These are phyloP conservation scores for Phialemoniopsis sp. DNA, from an alignment of 2,329 filamentous ascomycete species.

Conservation along the genomic window DNA sequence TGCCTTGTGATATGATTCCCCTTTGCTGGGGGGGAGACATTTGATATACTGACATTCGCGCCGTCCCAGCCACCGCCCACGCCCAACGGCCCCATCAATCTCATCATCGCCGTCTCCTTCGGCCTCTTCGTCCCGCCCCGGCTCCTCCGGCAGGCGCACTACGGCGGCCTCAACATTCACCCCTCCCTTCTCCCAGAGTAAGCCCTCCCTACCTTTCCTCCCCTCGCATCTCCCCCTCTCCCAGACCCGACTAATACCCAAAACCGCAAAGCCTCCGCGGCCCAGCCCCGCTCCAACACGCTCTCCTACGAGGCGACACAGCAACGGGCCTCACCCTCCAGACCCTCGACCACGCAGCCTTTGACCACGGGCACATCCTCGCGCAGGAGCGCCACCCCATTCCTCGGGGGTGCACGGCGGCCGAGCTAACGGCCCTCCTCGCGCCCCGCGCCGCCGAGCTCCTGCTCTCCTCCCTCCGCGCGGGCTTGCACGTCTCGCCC, in stretches of 20 bases:
- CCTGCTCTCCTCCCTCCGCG: conserved; percentile 61
- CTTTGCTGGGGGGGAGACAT: too few species aligned
- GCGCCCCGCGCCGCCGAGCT: conserved; percentile 65
- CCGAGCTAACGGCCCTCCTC: conserved; percentile 45
- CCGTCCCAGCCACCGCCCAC: conserved; percentile 41
- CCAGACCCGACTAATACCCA: not conserved
- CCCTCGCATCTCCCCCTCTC: not conserved
- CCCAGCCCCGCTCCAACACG: conserved; percentile 80
- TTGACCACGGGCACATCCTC: conserved; percentile 77
- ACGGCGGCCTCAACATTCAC: conserved; percentile 90
- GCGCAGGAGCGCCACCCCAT: conserved; percentile 57
- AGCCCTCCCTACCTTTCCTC: conserved; percentile 13
- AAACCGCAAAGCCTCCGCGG: conserved; percentile 63
- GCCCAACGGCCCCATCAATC: conserved; percentile 48
- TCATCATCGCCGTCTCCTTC: conserved; percentile 92
- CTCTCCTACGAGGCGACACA: conserved; percentile 59
- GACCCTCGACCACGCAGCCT: conserved; percentile 70
- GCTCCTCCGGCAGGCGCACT: conserved; percentile 65
- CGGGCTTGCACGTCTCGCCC: conserved; percentile 62
- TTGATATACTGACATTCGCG: too few species aligned
- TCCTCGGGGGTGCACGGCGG: conserved; percentile 38
- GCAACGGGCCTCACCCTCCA: conserved; percentile 79
- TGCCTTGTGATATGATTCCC: too few species aligned
- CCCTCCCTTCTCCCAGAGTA: conserved; percentile 86
- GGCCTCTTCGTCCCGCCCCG: conserved; percentile 81